Conservation (phyloP, 2,329 filamentous ascomycete genomes). For the Colletotrichum theobromicola region DNA sequence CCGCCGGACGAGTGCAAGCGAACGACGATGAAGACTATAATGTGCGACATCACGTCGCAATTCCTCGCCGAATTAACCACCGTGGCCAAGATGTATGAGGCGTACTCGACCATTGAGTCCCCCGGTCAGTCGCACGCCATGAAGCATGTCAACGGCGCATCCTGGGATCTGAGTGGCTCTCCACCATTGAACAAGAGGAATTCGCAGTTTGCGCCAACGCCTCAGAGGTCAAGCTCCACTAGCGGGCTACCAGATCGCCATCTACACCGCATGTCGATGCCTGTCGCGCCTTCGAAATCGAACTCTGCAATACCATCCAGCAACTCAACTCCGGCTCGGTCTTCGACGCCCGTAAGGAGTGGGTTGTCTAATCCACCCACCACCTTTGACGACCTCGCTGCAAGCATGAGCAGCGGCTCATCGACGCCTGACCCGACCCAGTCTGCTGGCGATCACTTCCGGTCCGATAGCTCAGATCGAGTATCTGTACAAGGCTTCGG, state of each 20-base stretch:
- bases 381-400: slow-evolving; percentile 52
- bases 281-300: slow-evolving; percentile 61
- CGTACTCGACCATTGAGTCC: slow-evolving; percentile 77
- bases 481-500: slow-evolving; percentile 76
- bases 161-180: slow-evolving; percentile 46
- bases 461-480: slow-evolving; percentile 58
- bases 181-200: slow-evolving; percentile 52
- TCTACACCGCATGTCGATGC: slow-evolving; percentile 82
- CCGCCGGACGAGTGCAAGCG: slow-evolving; percentile 70
- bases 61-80: slow-evolving; percentile 78
- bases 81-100: slow-evolving; percentile 75
- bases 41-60: slow-evolving; percentile 79
- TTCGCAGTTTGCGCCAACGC: slow-evolving; percentile 57
- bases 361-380: slow-evolving; percentile 53
- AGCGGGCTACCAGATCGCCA: slow-evolving; percentile 61
- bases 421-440: slow-evolving; percentile 47
- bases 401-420: slow-evolving; percentile 36
- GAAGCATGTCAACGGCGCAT: slow-evolving; percentile 44
- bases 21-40: slow-evolving; percentile 81
- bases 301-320: slow-evolving; percentile 46
- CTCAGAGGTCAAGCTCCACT: slow-evolving; percentile 59
- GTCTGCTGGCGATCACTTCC: slow-evolving; percentile 44
- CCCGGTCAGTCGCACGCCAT: slow-evolving; percentile 60
- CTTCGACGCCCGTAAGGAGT: slow-evolving; percentile 57
- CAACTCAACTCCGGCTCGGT: slow-evolving; percentile 51